Evolutionary conservation across 2,329 filamentous ascomycete genomes (phyloP).

Genomic region (Grosmannia serpens): DNA sequence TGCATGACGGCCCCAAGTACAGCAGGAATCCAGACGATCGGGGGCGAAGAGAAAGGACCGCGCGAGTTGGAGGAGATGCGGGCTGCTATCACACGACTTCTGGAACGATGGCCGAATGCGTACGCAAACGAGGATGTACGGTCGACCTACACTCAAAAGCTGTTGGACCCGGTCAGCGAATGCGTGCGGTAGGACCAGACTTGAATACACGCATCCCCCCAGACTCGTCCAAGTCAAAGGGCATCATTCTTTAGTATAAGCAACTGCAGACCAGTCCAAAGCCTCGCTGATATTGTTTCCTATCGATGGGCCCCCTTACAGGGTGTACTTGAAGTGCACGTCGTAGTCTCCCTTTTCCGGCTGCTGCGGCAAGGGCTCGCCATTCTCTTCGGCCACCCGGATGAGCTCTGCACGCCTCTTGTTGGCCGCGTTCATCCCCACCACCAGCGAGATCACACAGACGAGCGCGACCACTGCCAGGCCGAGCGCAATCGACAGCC

Average conservation of each 20-base stretch:
- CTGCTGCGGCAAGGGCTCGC: not conserved
- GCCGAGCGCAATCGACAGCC: conserved; percentile 1
- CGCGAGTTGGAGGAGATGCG: not conserved
- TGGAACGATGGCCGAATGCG: not conserved
- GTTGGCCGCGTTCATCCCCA: not conserved
- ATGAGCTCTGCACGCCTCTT: not conserved
- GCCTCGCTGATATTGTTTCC: no score
- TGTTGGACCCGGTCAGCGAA: not conserved
- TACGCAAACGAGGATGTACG: not conserved
- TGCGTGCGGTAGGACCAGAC: no score
- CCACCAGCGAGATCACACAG: not conserved
- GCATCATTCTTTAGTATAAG: no score
- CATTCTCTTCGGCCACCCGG: not conserved
- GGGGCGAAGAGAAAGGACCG: not conserved
- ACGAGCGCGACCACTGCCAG: not conserved
- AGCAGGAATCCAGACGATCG: not conserved
- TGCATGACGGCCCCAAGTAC: not conserved
- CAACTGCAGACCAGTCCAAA: no score
- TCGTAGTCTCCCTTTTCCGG: conserved; percentile 4
- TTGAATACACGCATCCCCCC: no score
- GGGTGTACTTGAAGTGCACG: not conserved
- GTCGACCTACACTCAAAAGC: not conserved
- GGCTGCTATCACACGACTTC: not conserved
- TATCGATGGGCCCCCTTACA: not conserved
- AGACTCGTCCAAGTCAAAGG: no score